Base-by-base conservation (phyloP, 2,329 filamentous ascomycete species). In the Trichophyton verrucosum region DNA sequence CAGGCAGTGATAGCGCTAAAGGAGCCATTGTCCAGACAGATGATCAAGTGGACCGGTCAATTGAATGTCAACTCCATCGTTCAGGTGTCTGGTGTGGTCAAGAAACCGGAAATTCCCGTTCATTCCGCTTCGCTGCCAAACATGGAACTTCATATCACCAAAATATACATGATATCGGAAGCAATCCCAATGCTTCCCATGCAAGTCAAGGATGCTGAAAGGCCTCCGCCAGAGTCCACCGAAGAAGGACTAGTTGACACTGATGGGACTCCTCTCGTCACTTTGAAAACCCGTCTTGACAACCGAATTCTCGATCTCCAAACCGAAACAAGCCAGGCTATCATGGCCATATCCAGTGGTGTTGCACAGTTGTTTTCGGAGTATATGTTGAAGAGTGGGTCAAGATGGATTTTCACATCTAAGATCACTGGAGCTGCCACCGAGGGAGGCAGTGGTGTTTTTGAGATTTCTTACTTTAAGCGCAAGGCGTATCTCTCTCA, bases 231-330 rank as follows among this genome's bases (percentile, higher is more conserved):
- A 36, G 75, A 76, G 65, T 71, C 67, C 36, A 70, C 67, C 8
- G 77, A 80, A 62, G 77, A 80, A 63, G 75, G 76, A 57, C 68
- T 78, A 63, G 75, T 79, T 60, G 81, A 81, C 62, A 77, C 79
- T 8, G 77, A 78, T 33, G 78, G 77, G 46, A 72, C 78, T 57
- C 89, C 91, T 0, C 82, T 88, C 59, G 91, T 95, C 33, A 87
- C 84, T 63, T 84, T 97, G 73, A 84, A 86, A 70, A 95, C 90
- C 1, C 86, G 92, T 67, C 82, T 96, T 58, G 88, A 95, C 79
- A 96, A 97, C 81, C 86, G 89, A 63, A 89, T 89, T 59, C 88
- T 99, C 78, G 91, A 96, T 77, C 88, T 96, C 71, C 86, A 94
- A 61, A 89, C 90, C 0, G 89, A 91, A 64, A 87, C 95, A 64